Evolutionary conservation across 306 rosid species (phyloP).

Genomic region (Boehmeria nivea): DNA sequence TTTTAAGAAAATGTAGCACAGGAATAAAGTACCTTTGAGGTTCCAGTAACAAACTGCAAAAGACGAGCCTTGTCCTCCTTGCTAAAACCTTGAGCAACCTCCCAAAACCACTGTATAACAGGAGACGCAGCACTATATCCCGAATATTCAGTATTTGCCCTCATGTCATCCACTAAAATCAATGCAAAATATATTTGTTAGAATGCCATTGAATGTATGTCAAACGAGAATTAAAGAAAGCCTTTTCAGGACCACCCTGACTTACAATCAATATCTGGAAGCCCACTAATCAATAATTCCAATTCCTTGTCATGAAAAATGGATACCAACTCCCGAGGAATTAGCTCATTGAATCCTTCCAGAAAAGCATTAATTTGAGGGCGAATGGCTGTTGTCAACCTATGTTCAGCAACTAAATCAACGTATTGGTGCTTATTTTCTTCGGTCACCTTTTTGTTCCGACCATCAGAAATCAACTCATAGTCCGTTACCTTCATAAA

Average conservation of each 20-base stretch:
- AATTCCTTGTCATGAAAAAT: constrained; percentile 90
- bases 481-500: constrained; percentile 78
- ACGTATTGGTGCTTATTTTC: constrained; percentile 93
- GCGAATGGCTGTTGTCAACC: constrained; percentile 88
- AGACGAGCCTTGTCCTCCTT: constrained; percentile 98
- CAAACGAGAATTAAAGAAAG: neutral
- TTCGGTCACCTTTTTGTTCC: constrained; percentile 87
- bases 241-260: neutral
- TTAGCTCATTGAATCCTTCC: constrained; percentile 78
- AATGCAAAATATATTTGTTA: constrained; percentile 2
- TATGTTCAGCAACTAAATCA: constrained; percentile 88
- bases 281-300: constrained; percentile 89
- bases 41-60: constrained; percentile 96
- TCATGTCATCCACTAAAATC: constrained; percentile 90
- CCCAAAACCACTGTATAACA: constrained; percentile 96
- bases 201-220: neutral
- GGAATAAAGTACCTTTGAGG: constrained; percentile 72
- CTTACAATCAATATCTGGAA: constrained; percentile 95
- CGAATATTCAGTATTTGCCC: constrained; percentile 92
- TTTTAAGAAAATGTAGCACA: neutral
- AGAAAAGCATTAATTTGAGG: constrained; percentile 91
- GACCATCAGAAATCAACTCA: constrained; percentile 92
- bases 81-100: constrained; percentile 83
- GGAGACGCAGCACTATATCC: constrained; percentile 85
- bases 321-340: constrained; percentile 66